Percentiles rank a stretch among this genome's conserved stretches.
Conservation (phyloP, 2,329 filamentous ascomycete species). For the Tolypocladium ovalisporum region DNA sequence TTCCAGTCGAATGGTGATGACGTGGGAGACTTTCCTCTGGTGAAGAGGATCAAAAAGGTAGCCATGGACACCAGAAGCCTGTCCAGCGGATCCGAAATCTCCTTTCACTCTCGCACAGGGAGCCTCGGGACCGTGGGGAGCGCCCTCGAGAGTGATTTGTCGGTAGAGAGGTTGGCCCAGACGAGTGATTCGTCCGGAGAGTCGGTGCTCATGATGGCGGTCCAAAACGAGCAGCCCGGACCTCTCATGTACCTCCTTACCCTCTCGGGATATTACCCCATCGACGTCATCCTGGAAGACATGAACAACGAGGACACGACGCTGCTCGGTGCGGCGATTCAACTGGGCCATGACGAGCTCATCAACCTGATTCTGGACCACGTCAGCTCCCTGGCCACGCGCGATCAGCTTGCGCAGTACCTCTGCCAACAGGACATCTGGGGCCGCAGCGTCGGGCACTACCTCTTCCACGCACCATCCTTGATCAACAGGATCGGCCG, state of each 20-base stretch:
- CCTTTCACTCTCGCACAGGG: conserved; percentile 67
- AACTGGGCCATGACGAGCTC: conserved; percentile 64
- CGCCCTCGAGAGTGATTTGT: conserved; percentile 74
- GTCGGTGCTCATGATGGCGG: conserved; percentile 79
- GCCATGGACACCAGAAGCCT: conserved; percentile 84
- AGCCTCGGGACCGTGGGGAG: conserved; percentile 67
- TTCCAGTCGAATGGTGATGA: conserved; percentile 53
- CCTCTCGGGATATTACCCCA: conserved; percentile 64
- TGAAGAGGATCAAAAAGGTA: conserved; percentile 61
- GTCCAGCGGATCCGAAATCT: conserved; percentile 76
- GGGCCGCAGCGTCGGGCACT: conserved; percentile 87
- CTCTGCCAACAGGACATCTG: conserved; percentile 67
- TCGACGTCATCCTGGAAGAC: conserved; percentile 64
- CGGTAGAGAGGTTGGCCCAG: conserved; percentile 65
- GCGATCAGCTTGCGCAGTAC: conserved; percentile 53
- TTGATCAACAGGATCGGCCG: conserved; percentile 69
- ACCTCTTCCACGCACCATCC: conserved; percentile 81
- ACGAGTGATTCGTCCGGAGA: conserved; percentile 64
- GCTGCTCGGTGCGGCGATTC: conserved; percentile 79
- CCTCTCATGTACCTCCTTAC: conserved; percentile 72
- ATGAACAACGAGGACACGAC: conserved; percentile 85
- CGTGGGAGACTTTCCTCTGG: conserved; percentile 21
- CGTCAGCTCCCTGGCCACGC: conserved; percentile 45
- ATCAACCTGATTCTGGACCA: conserved; percentile 68
- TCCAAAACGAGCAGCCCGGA: conserved; percentile 60